Base-by-base conservation (phyloP, 371 early-diverging fungal species). In the Mucor irregularis region DNA sequence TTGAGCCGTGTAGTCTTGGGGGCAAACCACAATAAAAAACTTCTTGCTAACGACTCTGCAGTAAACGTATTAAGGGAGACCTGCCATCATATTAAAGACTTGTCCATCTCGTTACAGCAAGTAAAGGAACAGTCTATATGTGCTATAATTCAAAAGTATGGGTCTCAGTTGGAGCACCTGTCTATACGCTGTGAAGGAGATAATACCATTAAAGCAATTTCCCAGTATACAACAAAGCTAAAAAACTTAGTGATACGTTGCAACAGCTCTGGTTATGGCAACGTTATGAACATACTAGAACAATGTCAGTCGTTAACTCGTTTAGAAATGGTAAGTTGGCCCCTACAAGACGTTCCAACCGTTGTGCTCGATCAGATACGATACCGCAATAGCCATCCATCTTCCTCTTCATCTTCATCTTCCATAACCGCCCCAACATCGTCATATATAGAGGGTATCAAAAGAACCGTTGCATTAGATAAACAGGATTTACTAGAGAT, bases 31-130 rank as follows among this genome's bases (percentile, higher is more conserved):
- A 79, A 76, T 47, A 50, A 67, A 24, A 54, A 57, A 6, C 58
- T 44, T 3, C 35, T 52, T 8, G 72, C 74, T 8, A 79, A 79
- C 38, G 69, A 71, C 24, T 16, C 53, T 19, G 69, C 72, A 5
- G 45, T 79, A 28, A 25, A 37, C 1, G n/a, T 37, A 5, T 44
- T 79, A n/a, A 49, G 46, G 31, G 19, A 37, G 8, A 10, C 58
- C 30, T 79, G 79, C 30, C 58, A 43, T 5, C 17, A 34, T 5
- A 45, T 79, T 13, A 45, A 49, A 5, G 33, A 49, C 31, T 40
- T 79, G 5, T 48, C 62, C 4, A 55, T 79, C 9, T 74, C 74
- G n/a, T 48, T 78, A 2, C 75, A 79, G 38, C 74, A 79, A 34
- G 56, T 75, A 22, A 59, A 64, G 13, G 67, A 73, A 24, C 7